Percentiles rank a stretch among this genome's conserved stretches.
Evolutionary conservation across 768 basidiomycete species (phyloP).

Genomic region (Termitomyces sp.): DNA sequence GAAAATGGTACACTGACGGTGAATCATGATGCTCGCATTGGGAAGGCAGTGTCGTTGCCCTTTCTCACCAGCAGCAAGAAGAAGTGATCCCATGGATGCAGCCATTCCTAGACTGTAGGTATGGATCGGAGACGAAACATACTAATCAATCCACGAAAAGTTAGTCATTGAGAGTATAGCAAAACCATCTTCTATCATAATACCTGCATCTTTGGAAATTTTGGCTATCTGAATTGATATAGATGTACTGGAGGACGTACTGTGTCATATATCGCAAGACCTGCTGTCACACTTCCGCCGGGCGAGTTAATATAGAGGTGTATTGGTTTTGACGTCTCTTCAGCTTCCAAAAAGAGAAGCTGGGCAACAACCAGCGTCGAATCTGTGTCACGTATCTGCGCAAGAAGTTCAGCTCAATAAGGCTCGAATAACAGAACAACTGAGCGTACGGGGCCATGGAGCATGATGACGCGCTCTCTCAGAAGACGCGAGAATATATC

Average conservation of each 20-base stretch:
- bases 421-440: slow-evolving; percentile 5
- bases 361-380: slow-evolving; percentile 89
- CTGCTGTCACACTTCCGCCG: slow-evolving; percentile 93
- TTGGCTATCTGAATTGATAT: not conserved
- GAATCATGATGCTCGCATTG: slow-evolving; percentile 97
- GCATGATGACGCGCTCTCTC: slow-evolving; percentile 92
- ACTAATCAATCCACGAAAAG: slow-evolving; percentile 41
- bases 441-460: slow-evolving; percentile 80
- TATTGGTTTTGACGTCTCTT: slow-evolving; percentile 91
- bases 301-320: slow-evolving; percentile 97
- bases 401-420: not conserved
- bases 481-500: slow-evolving; percentile 95
- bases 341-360: slow-evolving; percentile 92
- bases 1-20: slow-evolving; percentile 55
- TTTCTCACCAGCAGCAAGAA: slow-evolving; percentile 86
- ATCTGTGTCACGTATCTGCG: slow-evolving; percentile 84
- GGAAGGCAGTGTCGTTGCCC: slow-evolving; percentile 92
- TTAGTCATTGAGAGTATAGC: slow-evolving; percentile 13
- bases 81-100: slow-evolving; percentile 92
- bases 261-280: slow-evolving; percentile 96
- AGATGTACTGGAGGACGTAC: slow-evolving; percentile 39
- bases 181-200: slow-evolving; percentile 1
- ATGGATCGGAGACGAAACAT: slow-evolving; percentile 92
- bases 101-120: slow-evolving; percentile 97
- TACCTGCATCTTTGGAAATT: slow-evolving; percentile 66